Evolutionary conservation across 202 grass and related monocot species (phyloP).

Genomic region (Musa balbisiana): DNA sequence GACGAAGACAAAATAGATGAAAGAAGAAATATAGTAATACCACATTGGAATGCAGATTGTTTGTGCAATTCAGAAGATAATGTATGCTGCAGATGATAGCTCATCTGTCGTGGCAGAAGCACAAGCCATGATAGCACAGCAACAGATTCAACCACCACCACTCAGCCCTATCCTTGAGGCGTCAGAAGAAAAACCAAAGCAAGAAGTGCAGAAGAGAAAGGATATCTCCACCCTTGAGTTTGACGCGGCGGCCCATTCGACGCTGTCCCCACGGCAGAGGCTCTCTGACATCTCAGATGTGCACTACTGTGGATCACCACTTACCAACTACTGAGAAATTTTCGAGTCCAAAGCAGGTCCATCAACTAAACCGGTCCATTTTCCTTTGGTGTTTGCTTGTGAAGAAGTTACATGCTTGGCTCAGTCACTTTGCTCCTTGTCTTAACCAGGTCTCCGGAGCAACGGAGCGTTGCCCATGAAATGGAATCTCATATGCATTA

Average conservation of each 20-base stretch:
- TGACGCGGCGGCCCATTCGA: slow-evolving; percentile 39
- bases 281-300: slow-evolving; percentile 75
- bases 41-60: slow-evolving; percentile 38
- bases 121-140: slow-evolving; percentile 41
- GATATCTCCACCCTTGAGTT: slow-evolving; percentile 54
- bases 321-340: slow-evolving; percentile 49
- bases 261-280: slow-evolving; percentile 36
- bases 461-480: too few relatives aligned
- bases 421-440: background rate
- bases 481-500: too few relatives aligned
- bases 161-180: slow-evolving; percentile 69
- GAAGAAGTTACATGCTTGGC: too few relatives aligned
- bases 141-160: slow-evolving; percentile 29
- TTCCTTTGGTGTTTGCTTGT: too few relatives aligned
- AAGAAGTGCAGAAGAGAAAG: slow-evolving; percentile 57
- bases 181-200: slow-evolving; percentile 41
- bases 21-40: too few relatives aligned
- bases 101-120: slow-evolving; percentile 34
- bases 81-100: slow-evolving; percentile 67
- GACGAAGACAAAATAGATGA: too few relatives aligned
- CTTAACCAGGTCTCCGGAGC: background rate
- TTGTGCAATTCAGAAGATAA: slow-evolving; percentile 50
- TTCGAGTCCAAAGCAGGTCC: background rate
- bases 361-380: too few relatives aligned
- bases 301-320: slow-evolving; percentile 53